A percentile compares a stretch with the other conserved stretches of the same genome.
Evolutionary conservation across 805 yeast species (phyloP).

Genomic region (Zygosaccharomyces pseudorouxii): DNA sequence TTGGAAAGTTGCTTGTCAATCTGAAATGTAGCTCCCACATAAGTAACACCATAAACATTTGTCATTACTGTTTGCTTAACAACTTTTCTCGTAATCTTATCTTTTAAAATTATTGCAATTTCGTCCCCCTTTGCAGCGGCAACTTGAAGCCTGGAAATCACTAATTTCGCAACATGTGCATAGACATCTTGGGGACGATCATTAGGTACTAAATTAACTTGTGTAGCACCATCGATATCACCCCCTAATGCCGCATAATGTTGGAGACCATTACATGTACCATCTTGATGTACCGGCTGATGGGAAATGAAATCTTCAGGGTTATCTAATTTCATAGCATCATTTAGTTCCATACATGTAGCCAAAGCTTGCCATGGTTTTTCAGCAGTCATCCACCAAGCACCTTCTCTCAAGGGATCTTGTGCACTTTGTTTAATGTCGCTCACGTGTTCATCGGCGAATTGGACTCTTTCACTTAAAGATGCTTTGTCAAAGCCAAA

Average conservation of each 20-base stretch:
- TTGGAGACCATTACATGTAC: constrained; percentile 81
- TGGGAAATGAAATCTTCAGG: constrained; percentile 64
- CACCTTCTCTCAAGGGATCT: constrained; percentile 52
- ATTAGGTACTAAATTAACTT: constrained; percentile 68
- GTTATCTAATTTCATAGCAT: constrained; percentile 56
- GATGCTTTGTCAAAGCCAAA: constrained; percentile 74
- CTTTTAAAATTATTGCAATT: constrained; percentile 48
- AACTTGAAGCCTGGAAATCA: constrained; percentile 48
- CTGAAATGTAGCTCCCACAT: constrained; percentile 86
- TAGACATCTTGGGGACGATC: constrained; percentile 77
- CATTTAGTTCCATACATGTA: constrained; percentile 59
- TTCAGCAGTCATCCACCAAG: constrained; percentile 72
- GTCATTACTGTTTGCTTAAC: constrained; percentile 99
- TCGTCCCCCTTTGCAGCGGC: constrained; percentile 53
- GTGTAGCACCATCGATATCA: constrained; percentile 75
- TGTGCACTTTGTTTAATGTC: constrained; percentile 54
- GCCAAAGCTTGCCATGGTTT: constrained; percentile 82
- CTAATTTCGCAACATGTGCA: constrained; percentile 61
- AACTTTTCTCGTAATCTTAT: constrained; percentile 73
- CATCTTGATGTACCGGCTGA: constrained; percentile 82
- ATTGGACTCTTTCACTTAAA: constrained; percentile 55
- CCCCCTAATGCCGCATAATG: constrained; percentile 88
- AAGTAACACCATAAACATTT: constrained; percentile 95
- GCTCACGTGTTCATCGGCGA: constrained; percentile 52
- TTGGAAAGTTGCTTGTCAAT: constrained; percentile 72